These are phyloP conservation scores for Heritiera littoralis DNA, from an alignment of 345 rosid genomes.

Conservation along the genomic window DNA sequence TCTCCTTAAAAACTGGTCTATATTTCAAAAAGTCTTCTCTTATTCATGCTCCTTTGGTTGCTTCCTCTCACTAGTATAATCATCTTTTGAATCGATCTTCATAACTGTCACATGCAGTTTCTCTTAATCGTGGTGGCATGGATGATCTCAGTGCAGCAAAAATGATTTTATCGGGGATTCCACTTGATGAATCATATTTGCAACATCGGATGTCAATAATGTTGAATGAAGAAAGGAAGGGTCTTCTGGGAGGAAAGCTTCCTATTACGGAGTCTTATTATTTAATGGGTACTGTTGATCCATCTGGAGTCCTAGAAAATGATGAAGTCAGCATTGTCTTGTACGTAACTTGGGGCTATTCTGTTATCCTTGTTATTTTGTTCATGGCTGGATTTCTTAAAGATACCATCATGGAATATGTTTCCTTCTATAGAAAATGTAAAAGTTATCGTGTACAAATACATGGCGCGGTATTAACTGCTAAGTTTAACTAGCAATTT, in stretches of 20 bases:
- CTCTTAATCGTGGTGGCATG: slow-evolving; percentile 48
- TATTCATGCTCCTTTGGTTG: not conserved
- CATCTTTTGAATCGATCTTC: slow-evolving; percentile 9
- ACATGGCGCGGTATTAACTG: not conserved
- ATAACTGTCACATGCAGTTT: slow-evolving; percentile 41
- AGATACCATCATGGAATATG: not conserved
- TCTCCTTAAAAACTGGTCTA: not conserved
- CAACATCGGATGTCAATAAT: slow-evolving; percentile 42
- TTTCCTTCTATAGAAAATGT: not conserved
- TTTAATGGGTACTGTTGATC: slow-evolving; percentile 88
- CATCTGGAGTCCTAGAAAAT: slow-evolving; percentile 57
- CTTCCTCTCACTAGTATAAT: not conserved
- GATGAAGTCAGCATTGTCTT: slow-evolving; percentile 80
- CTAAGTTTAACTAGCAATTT: not conserved
- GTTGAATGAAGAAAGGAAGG: slow-evolving; percentile 46
- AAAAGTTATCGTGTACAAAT: not conserved
- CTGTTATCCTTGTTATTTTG: slow-evolving; percentile 4
- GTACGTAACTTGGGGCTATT: slow-evolving; percentile 41
- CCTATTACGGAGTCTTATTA: slow-evolving; percentile 67
- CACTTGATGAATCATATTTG: slow-evolving; percentile 66
- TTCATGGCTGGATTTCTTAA: not conserved
- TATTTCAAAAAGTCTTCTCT: not conserved
- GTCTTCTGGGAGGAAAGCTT: slow-evolving; percentile 60
- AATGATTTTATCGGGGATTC: slow-evolving; percentile 73
- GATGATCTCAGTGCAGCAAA: slow-evolving; percentile 43